These are phyloP conservation scores for Penicillium pancosmium DNA, from an alignment of 495 filamentous ascomycete genomes.

Conservation along the genomic window DNA sequence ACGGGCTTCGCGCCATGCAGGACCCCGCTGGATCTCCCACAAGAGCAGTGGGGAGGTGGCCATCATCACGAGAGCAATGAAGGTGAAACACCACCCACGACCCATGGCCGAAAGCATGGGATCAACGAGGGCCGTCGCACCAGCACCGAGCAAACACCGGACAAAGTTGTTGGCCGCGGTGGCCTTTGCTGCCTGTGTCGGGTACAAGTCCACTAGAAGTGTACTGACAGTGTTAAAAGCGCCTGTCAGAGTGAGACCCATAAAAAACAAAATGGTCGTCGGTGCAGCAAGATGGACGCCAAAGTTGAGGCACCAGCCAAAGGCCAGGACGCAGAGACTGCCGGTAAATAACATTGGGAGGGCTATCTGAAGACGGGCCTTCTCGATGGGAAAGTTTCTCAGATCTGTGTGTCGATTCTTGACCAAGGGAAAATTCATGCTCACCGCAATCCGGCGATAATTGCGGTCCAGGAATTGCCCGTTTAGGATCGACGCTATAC, in stretches of 20 bases:
- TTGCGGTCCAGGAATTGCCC: constrained; percentile 71
- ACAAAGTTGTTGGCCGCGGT: constrained; percentile 73
- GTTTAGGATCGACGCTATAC: constrained; percentile 83
- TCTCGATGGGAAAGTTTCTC: constrained; percentile 63
- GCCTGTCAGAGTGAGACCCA: constrained; percentile 58
- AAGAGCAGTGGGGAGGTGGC: constrained; percentile 55
- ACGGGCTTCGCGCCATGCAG: constrained; percentile 51
- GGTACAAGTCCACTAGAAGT: constrained; percentile 68
- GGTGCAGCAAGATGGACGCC: constrained; percentile 45
- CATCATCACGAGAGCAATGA: constrained; percentile 59
- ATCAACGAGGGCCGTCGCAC: constrained; percentile 63
- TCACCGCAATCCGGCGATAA: constrained; percentile 44
- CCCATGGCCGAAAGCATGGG: constrained; percentile 69
- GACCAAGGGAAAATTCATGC: constrained; percentile 48
- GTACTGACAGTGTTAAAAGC: constrained; percentile 60
- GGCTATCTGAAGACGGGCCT: constrained; percentile 59
- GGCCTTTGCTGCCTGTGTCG: constrained; percentile 60
- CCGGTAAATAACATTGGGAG: constrained; percentile 42
- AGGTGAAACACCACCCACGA: constrained; percentile 69
- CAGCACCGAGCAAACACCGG: constrained; percentile 69
- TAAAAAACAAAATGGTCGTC: constrained; percentile 60
- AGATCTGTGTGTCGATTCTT: constrained; percentile 56
- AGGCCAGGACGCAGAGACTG: constrained; percentile 39
- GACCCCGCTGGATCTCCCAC: constrained; percentile 46
- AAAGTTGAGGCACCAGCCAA: constrained; percentile 43